phyloP scores from a whole-genome alignment of 1,284 basidiomycete species.

The Irpex sp. region DNA sequence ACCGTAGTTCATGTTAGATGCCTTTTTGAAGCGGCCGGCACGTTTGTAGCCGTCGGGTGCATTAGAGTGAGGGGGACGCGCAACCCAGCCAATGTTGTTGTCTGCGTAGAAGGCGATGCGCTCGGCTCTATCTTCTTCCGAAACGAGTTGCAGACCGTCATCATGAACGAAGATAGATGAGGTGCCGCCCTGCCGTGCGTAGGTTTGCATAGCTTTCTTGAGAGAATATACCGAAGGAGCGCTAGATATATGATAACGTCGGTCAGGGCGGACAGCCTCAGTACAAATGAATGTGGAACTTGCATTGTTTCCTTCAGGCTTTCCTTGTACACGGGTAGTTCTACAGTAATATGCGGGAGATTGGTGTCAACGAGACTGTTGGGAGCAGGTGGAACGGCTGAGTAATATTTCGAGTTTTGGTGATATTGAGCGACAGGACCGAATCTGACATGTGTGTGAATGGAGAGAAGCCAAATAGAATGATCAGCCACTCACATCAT shows the following conservation, averaged over 20 bases:
- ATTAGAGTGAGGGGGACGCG: conserved; percentile 45
- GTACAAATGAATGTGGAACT: conserved; percentile 23
- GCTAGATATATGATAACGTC: conserved; percentile 29
- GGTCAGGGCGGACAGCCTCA: neutral
- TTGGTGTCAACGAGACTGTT: conserved; percentile 57
- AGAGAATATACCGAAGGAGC: conserved; percentile 75
- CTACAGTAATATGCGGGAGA: conserved; percentile 72
- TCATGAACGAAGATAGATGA: conserved; percentile 76
- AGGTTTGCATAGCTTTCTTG: conserved; percentile 85
- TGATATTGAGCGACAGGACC: conserved; percentile 75
- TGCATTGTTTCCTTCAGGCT: conserved; percentile 66
- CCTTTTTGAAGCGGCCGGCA: conserved; percentile 61
- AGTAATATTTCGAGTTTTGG: conserved; percentile 73
- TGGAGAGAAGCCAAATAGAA: conserved; percentile 11
- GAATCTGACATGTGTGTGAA: conserved; percentile 32
- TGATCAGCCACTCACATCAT: conserved; percentile 41
- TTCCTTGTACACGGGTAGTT: conserved; percentile 83
- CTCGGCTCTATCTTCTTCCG: conserved; percentile 31
- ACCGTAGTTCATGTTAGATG: conserved; percentile 58
- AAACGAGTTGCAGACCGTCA: conserved; percentile 54
- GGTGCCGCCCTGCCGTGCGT: conserved; percentile 78
- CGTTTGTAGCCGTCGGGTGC: conserved; percentile 44
- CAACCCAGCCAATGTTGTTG: conserved; percentile 53
- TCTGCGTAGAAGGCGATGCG: conserved; percentile 48
- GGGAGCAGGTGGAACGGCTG: conserved; percentile 53